Conservation (phyloP, 108 stramenopile genomes). For the Thalassiosira profunda region DNA sequence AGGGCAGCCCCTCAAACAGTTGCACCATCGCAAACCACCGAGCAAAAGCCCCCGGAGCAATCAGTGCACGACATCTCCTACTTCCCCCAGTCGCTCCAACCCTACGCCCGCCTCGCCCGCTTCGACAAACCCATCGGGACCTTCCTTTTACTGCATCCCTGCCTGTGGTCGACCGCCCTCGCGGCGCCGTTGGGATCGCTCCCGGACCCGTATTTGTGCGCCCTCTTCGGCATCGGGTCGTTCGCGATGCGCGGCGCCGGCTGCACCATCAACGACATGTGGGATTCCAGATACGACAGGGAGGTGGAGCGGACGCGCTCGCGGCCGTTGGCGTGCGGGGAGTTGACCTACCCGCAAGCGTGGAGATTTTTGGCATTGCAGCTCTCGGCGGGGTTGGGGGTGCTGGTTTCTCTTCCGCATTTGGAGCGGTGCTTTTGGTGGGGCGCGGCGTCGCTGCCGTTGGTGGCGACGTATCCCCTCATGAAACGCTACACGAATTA, state of each 20-base stretch:
- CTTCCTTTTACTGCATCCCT: conserved; percentile 85
- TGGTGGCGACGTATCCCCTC: conserved; percentile 94
- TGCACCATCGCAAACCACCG: background rate
- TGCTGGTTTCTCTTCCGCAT: conserved; percentile 87
- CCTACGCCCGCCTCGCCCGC: conserved; percentile 83
- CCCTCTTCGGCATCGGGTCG: conserved; percentile 81
- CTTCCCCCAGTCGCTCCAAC: conserved; percentile 49
- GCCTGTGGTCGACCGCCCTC: conserved; percentile 81
- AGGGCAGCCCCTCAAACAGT: too few species aligned
- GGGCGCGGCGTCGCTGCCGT: conserved; percentile 90
- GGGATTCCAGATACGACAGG: conserved; percentile 94
- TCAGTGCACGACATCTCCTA: conserved; percentile 43
- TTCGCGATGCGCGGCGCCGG: conserved; percentile 97
- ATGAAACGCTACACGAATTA: conserved; percentile 96
- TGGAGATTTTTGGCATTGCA: conserved; percentile 86
- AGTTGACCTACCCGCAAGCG: conserved; percentile 72
- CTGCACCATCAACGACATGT: conserved; percentile 99
- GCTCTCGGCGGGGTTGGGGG: conserved; percentile 84
- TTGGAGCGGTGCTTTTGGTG: conserved; percentile 74
- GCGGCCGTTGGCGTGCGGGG: conserved; percentile 92
- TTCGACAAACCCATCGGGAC: conserved; percentile 93
- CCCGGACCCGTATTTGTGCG: conserved; percentile 53
- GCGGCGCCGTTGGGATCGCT: conserved; percentile 45
- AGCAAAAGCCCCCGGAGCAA: conserved; percentile 14
- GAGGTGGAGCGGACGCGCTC: conserved; percentile 86